Evolutionary conservation across 2,329 filamentous ascomycete genomes (phyloP).

Genomic region (Thielaviopsis euricoi): DNA sequence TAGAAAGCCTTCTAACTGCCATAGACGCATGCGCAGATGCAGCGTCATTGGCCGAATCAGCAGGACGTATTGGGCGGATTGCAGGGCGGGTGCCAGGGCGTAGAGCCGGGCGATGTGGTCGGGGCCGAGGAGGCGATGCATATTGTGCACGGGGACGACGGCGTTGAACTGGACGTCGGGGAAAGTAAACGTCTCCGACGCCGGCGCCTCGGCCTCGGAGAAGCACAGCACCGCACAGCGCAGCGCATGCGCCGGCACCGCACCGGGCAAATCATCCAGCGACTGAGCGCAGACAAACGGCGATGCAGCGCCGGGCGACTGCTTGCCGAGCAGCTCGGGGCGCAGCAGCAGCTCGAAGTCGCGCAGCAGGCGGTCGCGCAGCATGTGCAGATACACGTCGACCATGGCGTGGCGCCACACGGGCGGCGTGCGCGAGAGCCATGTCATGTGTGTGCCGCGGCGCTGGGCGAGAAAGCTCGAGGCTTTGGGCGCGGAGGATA

Average conservation of each 20-base stretch:
- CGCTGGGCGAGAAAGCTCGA: slow-evolving; percentile 4
- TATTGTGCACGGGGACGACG: slow-evolving; percentile 35
- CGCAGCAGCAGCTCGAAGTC: slow-evolving; percentile 20
- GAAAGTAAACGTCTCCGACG: slow-evolving; percentile 20
- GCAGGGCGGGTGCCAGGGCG: slow-evolving; percentile 19
- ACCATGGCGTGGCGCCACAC: slow-evolving; percentile 41
- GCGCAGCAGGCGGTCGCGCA: slow-evolving; percentile 33
- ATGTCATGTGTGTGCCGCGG: slow-evolving; percentile 1
- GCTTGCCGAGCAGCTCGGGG: slow-evolving; percentile 2
- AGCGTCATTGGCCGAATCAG: slow-evolving; percentile 25
- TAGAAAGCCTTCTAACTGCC: slow-evolving; percentile 35
- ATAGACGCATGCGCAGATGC: slow-evolving; percentile 33
- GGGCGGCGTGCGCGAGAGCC: slow-evolving; percentile 12
- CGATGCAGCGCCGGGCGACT: slow-evolving; percentile 11
- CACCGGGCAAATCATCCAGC: slow-evolving; percentile 27
- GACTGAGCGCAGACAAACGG: slow-evolving; percentile 19
- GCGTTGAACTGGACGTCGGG: slow-evolving; percentile 18
- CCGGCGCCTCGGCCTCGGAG: slow-evolving; percentile 7
- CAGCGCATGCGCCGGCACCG: slow-evolving; percentile 23
- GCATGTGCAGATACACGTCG: slow-evolving; percentile 30
- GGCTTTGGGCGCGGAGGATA: not conserved
- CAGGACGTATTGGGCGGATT: slow-evolving; percentile 25
- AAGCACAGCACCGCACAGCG: slow-evolving; percentile 31
- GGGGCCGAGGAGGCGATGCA: slow-evolving; percentile 32
- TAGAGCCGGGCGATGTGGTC: slow-evolving; percentile 26